phyloP scores from a whole-genome alignment of 345 rosid species.

The Gossypium longicalyx region DNA sequence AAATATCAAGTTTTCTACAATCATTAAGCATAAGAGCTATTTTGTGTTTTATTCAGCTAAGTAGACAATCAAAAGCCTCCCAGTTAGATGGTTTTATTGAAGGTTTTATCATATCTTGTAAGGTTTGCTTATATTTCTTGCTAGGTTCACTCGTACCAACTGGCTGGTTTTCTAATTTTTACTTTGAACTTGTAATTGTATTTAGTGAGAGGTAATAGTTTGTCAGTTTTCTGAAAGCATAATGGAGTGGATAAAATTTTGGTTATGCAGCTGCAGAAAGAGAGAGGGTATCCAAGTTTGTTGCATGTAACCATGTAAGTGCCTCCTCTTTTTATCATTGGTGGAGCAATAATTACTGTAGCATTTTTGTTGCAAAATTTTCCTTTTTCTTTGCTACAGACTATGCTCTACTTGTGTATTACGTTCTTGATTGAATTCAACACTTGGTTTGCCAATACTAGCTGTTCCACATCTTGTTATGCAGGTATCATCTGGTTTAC shows the following conservation, averaged over 20 bases:
- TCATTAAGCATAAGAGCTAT: no score
- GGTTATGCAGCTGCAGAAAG: slow-evolving; percentile 23
- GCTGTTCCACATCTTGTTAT: slow-evolving; percentile 11
- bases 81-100: not conserved
- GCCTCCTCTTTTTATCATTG: not conserved
- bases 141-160: not conserved
- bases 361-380: slow-evolving; percentile 7
- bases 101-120: not conserved
- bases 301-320: slow-evolving; percentile 41
- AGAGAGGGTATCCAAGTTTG: slow-evolving; percentile 31
- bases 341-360: not conserved
- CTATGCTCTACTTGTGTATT: not conserved
- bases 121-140: not conserved
- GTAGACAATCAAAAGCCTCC: no score
- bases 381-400: not conserved
- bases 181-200: not conserved
- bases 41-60: no score
- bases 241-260: not conserved
- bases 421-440: not conserved
- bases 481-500: slow-evolving; percentile 38
- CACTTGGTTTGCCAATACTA: not conserved
- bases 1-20: no score
- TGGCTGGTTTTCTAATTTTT: not conserved
- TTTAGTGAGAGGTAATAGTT: not conserved
- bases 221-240: not conserved